Evolutionary conservation across 208 protist species (phyloP), one percentile per base, ranked within the genome.

Genomic region (Acanthamoeba healyi): DNA sequence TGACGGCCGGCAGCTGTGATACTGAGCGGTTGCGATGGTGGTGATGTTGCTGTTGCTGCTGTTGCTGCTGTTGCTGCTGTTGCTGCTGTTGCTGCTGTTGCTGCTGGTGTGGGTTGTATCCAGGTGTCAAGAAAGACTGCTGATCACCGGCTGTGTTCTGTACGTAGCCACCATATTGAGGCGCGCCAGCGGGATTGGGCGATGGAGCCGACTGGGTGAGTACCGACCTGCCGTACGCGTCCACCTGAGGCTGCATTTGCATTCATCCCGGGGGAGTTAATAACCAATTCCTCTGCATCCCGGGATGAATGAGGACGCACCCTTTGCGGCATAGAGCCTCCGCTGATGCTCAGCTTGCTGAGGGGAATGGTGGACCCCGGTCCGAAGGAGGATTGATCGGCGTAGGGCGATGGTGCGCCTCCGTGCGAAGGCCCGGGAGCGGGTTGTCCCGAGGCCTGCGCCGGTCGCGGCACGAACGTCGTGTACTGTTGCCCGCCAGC

Each of bases 1-100:
- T 15, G n/a, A n/a, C n/a, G n/a, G n/a, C n/a, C 12, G n/a, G 65
- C 36, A 26, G 65, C 65, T 26, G 36, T 19, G 65, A 74, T 7
- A 74, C 65, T 0, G 65, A 74, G 14, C 65, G 65, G 29, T 74
- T 74, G 65, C 65, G 65, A 38, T 74, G 65, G 65, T 74, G 65
- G 7, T 74, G 65, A 7, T 70, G 19, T 6, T 38, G n/a, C 15
- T 34, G 65, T 3, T 74, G 9, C 36, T 74, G 65, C n/a, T 74
- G 34, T 6, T 32, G 61, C 9, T 70, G 61, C n/a, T 70, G 49
- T 15, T 54, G 49, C 6, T 6, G 15, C 15, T 24, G 10, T 12
- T 63, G n/a, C 14, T 26, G 29, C 61, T 70, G 19, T 7, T 29
- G 61, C 26, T 34, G 29, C n/a, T 70, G 49, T 15, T 54, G 49